phyloP scores from a whole-genome alignment of 2,329 filamentous ascomycete species.

The Drechslerella coelobrocha region DNA sequence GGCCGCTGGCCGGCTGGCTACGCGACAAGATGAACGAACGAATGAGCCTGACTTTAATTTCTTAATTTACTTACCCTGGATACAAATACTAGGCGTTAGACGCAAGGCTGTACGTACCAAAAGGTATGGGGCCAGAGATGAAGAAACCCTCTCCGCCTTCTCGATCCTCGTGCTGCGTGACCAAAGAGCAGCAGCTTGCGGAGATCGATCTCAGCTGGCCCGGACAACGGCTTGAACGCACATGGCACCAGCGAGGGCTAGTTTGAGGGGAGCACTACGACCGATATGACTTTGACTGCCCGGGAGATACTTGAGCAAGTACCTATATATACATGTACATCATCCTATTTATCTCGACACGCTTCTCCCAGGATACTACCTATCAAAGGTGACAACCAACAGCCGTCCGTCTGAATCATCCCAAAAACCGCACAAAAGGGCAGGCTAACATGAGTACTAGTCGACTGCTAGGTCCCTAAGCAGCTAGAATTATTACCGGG shows the following conservation, averaged over 20 bases:
- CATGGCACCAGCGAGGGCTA: constrained; percentile 1
- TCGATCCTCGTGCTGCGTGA: not conserved
- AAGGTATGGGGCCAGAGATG: not conserved
- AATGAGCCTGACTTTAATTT: not conserved
- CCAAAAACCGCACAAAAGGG: not conserved
- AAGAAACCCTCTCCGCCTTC: not conserved
- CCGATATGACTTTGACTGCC: too few species aligned
- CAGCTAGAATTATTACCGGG: not conserved
- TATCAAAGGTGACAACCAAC: too few species aligned
- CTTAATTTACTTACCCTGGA: not conserved
- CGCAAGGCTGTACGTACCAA: constrained; percentile 1
- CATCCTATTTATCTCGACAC: too few species aligned
- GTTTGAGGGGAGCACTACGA: too few species aligned
- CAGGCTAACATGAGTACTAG: too few species aligned
- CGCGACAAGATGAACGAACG: constrained; percentile 10
- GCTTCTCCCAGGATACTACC: too few species aligned
- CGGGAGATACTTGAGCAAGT: too few species aligned
- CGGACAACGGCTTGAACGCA: not conserved
- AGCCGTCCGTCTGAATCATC: not conserved
- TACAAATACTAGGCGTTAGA: too few species aligned
- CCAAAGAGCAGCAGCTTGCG: not conserved
- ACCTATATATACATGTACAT: too few species aligned
- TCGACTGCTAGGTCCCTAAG: too few species aligned
- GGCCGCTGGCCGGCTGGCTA: not conserved
- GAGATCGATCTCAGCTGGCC: constrained; percentile 4